Evolutionary conservation across 2,329 filamentous ascomycete genomes (phyloP).

Genomic region (Thelonectria olida): DNA sequence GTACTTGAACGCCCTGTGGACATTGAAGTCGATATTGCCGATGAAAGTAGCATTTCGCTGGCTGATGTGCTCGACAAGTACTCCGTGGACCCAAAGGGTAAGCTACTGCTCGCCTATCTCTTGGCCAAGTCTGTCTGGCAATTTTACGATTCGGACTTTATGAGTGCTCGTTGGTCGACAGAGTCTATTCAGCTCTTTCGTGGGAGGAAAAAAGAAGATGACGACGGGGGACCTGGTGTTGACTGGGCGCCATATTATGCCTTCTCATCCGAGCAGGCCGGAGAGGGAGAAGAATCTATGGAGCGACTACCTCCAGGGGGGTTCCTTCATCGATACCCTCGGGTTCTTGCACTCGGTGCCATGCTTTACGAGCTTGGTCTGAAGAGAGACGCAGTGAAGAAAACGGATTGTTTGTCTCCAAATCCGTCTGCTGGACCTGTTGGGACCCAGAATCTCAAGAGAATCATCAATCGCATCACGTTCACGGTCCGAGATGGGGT

Average conservation of each 20-base stretch:
- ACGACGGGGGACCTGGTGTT: neutral
- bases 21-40: slow-evolving; percentile 8
- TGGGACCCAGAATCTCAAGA: neutral
- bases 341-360: slow-evolving; percentile 6
- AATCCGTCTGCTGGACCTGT: too few species aligned
- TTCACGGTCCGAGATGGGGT: neutral
- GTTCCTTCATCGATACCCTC: slow-evolving; percentile 6
- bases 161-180: slow-evolving; percentile 16
- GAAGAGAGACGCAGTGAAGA: too few species aligned
- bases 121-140: slow-evolving; percentile 23
- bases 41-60: slow-evolving; percentile 17
- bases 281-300: neutral
- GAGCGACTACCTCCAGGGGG: neutral
- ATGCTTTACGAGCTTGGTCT: neutral
- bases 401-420: too few species aligned
- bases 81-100: neutral
- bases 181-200: slow-evolving; percentile 14
- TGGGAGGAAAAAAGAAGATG: slow-evolving; percentile 11
- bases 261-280: neutral
- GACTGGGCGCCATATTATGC: slow-evolving; percentile 9
- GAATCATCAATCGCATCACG: neutral
- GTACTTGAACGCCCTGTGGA: neutral
- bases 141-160: slow-evolving; percentile 27
- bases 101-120: slow-evolving; percentile 16
- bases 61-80: slow-evolving; percentile 3